Percentiles rank a stretch among this genome's conserved stretches.
These are phyloP conservation scores for Epichloe sp. DNA, from an alignment of 2,329 filamentous ascomycete species.

Conservation along the genomic window DNA sequence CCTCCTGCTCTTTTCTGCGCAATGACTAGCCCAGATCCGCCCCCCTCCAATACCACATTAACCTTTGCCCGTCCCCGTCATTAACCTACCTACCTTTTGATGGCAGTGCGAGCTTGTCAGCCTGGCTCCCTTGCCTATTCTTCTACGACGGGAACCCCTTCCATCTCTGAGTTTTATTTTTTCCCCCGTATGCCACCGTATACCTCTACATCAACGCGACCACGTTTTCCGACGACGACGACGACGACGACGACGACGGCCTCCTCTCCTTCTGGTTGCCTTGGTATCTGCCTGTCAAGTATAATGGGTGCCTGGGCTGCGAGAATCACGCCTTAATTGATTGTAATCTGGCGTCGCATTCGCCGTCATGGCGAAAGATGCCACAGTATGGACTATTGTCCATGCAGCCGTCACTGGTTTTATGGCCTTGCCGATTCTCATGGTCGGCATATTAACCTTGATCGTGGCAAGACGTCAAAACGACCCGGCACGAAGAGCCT, in stretches of 20 bases:
- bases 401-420: constrained; percentile 6
- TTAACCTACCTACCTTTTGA: not conserved
- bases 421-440: constrained; percentile 3
- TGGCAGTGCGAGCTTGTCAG: not conserved
- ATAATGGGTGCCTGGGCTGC: not conserved
- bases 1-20: constrained; percentile 1
- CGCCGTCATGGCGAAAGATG: constrained; percentile 1
- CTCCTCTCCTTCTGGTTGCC: not conserved
- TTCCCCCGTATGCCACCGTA: not conserved
- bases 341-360: not conserved
- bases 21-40: not conserved
- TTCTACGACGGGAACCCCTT: not conserved
- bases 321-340: not conserved
- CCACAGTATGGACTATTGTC: constrained; percentile 5
- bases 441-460: constrained; percentile 2
- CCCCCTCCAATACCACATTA: not conserved
- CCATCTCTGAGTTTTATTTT: not conserved
- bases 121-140: not conserved
- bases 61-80: constrained; percentile 1
- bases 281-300: constrained; percentile 1
- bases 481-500: constrained; percentile 4
- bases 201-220: not conserved
- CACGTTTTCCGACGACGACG: not conserved
- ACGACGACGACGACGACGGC: not conserved
- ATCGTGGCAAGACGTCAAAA: constrained; percentile 1